These are phyloP conservation scores for Pseudopediastrum boryanum DNA, from an alignment of 139 green algal genomes.

Conservation along the genomic window DNA sequence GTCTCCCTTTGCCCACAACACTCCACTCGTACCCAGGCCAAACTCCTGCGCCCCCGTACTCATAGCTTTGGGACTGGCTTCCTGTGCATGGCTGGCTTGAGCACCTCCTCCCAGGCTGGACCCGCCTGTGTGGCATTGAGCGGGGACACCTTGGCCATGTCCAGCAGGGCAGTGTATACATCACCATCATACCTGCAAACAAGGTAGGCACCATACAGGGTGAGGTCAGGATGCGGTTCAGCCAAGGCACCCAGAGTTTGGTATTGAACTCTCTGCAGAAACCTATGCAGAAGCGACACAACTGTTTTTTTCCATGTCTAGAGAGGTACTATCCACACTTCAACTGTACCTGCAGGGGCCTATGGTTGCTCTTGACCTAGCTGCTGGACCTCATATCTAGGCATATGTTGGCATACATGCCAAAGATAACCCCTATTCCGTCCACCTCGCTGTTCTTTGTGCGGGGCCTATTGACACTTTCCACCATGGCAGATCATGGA, in stretches of 20 bases:
- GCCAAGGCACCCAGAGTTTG: background rate
- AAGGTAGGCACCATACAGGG: too few relatives aligned
- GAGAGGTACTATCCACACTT: background rate
- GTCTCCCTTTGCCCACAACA: too few relatives aligned
- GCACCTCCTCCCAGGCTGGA: slow-evolving; percentile 78
- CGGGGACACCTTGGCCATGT: slow-evolving; percentile 74
- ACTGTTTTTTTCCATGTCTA: background rate
- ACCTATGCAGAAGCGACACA: background rate
- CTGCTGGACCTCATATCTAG: too few relatives aligned
- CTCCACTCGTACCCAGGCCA: too few relatives aligned
- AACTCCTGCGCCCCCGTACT: too few relatives aligned
- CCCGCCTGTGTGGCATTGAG: slow-evolving; percentile 87
- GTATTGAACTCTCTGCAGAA: background rate
- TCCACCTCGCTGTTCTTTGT: too few relatives aligned
- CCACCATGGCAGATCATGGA: too few relatives aligned
- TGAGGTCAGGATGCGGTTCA: background rate
- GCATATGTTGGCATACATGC: too few relatives aligned
- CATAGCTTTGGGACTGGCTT: slow-evolving; percentile 37
- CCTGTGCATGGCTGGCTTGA: slow-evolving; percentile 64
- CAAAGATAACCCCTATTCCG: too few relatives aligned
- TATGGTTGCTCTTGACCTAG: too few relatives aligned
- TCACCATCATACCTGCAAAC: slow-evolving; percentile 75
- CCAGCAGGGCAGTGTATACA: slow-evolving; percentile 82
- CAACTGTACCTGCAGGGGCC: background rate
- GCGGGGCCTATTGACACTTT: too few relatives aligned